These are phyloP conservation scores for Talaromyces liani DNA, from an alignment of 495 filamentous ascomycete species.

Conservation along the genomic window DNA sequence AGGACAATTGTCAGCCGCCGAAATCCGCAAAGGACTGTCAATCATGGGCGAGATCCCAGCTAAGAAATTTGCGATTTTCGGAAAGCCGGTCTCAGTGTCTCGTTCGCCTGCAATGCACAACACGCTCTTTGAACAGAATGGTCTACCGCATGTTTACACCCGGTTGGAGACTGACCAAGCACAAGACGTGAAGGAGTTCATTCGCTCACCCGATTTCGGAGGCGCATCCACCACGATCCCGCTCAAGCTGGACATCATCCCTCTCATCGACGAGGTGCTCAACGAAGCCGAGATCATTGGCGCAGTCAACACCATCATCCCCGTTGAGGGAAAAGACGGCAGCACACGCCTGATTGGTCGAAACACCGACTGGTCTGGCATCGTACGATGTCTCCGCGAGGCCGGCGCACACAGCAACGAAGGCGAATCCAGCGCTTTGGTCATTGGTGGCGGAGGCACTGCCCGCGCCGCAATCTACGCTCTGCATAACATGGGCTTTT, in stretches of 20 bases:
- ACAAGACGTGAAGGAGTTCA: conserved; percentile 55
- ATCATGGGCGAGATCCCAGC: conserved; percentile 73
- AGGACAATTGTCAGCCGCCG: conserved; percentile 84
- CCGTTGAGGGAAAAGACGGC: conserved; percentile 26
- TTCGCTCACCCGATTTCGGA: conserved; percentile 70
- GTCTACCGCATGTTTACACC: conserved; percentile 84
- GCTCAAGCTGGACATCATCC: conserved; percentile 83
- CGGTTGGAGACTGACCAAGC: conserved; percentile 67
- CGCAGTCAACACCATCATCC: conserved; percentile 91
- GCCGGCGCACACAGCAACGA: conserved; percentile 50
- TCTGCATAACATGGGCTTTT: conserved; percentile 73
- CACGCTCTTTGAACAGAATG: conserved; percentile 63
- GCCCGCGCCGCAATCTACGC: conserved; percentile 88
- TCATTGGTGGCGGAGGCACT: conserved; percentile 87
- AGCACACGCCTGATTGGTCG: conserved; percentile 61
- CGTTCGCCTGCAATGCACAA: conserved; percentile 88
- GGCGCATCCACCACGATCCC: conserved; percentile 95
- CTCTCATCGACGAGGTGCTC: conserved; percentile 69
- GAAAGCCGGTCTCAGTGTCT: conserved; percentile 71
- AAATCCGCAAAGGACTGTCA: conserved; percentile 72
- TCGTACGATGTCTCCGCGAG: conserved; percentile 71
- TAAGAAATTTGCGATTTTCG: conserved; percentile 79
- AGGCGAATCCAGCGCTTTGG: conserved; percentile 37
- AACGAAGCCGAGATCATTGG: conserved; percentile 77
- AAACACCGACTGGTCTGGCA: conserved; percentile 97